Percentiles rank a stretch among this genome's conserved stretches.
Evolutionary conservation across 352 stramenopile genomes (phyloP).

Genomic region (Phytophthora podocarpi): DNA sequence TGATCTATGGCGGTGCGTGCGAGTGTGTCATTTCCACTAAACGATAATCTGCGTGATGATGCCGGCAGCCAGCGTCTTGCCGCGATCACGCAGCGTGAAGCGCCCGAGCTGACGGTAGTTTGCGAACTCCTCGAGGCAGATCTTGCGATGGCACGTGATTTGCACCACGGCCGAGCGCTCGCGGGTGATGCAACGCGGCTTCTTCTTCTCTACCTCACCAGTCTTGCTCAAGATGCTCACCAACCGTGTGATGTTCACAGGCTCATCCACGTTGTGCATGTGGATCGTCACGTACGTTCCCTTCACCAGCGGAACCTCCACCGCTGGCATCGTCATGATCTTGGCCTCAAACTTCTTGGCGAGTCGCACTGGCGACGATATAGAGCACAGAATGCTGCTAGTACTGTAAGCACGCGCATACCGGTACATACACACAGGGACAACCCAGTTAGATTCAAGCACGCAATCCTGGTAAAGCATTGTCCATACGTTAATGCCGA

Average conservation of each 20-base stretch:
- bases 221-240: slow-evolving; percentile 76
- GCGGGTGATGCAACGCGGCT: slow-evolving; percentile 85
- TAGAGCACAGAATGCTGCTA: slow-evolving; percentile 85
- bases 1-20: slow-evolving; percentile 14
- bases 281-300: slow-evolving; percentile 85
- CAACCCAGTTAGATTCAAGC: slow-evolving; percentile 2
- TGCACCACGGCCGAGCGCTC: slow-evolving; percentile 85
- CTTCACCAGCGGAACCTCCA: slow-evolving; percentile 88
- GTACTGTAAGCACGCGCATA: slow-evolving; percentile 37
- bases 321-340: slow-evolving; percentile 90
- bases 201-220: slow-evolving; percentile 82
- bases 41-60: slow-evolving; percentile 85
- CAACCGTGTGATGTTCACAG: slow-evolving; percentile 79
- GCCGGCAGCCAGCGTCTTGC: slow-evolving; percentile 81
- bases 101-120: slow-evolving; percentile 80
- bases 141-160: slow-evolving; percentile 74
- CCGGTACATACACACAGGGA: neutral
- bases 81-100: slow-evolving; percentile 85
- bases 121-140: slow-evolving; percentile 85
- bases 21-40: slow-evolving; percentile 33
- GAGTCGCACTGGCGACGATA: slow-evolving; percentile 74
- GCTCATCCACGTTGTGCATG: slow-evolving; percentile 88
- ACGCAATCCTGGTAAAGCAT: too few relatives aligned
- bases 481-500: slow-evolving; percentile 67
- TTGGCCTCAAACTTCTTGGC: slow-evolving; percentile 85